Conservation (phyloP, 257 asterid genomes). For the Solanum piurae region DNA sequence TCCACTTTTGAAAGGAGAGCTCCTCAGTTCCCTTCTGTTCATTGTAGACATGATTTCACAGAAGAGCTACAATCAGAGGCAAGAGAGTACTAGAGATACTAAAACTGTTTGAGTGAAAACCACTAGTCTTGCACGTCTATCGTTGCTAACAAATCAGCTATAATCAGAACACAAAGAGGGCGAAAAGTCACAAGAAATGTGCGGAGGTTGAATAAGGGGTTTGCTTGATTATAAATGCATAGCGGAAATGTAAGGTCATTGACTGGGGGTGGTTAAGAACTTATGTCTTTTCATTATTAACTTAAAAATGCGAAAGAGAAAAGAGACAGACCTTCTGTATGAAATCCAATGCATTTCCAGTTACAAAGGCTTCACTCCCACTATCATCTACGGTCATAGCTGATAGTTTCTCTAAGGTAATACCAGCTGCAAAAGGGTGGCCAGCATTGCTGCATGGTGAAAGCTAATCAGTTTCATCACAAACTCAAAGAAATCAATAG, state of each 20-base stretch:
- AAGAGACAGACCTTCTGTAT: slow-evolving; percentile 63
- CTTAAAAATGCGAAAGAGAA: neutral
- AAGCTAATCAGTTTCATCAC: neutral
- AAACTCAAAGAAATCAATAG: neutral
- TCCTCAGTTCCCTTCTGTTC: neutral
- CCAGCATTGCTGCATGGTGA: slow-evolving; percentile 67
- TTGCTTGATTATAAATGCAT: neutral
- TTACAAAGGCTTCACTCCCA: slow-evolving; percentile 75
- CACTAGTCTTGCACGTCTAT: neutral
- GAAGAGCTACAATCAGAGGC: neutral
- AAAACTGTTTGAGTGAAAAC: neutral
- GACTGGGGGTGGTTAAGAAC: neutral
- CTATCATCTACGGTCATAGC: slow-evolving; percentile 86
- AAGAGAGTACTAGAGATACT: neutral
- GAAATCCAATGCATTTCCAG: slow-evolving; percentile 85
- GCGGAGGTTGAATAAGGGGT: neutral
- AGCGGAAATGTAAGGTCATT: neutral
- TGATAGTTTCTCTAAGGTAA: slow-evolving; percentile 80
- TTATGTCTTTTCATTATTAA: neutral
- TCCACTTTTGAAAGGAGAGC: neutral
- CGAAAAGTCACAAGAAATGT: neutral
- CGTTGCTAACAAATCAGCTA: neutral
- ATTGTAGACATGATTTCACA: neutral
- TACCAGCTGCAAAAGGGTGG: slow-evolving; percentile 90
- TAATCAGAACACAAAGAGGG: neutral